Conservation (phyloP, 2,329 filamentous ascomycete genomes). For the Cryphonectria radicalis region DNA sequence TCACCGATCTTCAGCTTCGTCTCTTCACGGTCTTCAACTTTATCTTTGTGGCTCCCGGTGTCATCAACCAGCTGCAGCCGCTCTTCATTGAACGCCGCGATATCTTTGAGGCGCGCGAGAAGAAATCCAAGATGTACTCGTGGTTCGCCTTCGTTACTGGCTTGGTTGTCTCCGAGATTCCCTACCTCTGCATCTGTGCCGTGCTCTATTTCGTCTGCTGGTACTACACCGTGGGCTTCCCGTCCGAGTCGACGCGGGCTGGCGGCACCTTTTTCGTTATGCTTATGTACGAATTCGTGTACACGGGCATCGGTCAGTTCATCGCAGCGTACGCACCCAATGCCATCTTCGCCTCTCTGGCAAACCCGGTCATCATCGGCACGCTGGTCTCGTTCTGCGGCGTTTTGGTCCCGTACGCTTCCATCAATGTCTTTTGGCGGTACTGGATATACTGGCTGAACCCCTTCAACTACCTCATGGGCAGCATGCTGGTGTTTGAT, state of each 20-base stretch:
- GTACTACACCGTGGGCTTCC: constrained; percentile 63
- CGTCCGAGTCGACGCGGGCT: constrained; percentile 28
- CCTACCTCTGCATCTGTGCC: constrained; percentile 49
- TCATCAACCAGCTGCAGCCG: constrained; percentile 62
- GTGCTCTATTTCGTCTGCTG: constrained; percentile 57
- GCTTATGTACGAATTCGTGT: constrained; percentile 64
- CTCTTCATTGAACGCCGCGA: constrained; percentile 61
- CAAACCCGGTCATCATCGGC: constrained; percentile 60
- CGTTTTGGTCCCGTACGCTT: constrained; percentile 69
- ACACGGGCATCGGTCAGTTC: constrained; percentile 65
- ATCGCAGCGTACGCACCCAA: constrained; percentile 66
- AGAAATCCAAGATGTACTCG: constrained; percentile 64
- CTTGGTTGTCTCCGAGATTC: constrained; percentile 52
- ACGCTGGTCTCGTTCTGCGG: constrained; percentile 73
- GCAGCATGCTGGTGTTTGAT: constrained; percentile 57
- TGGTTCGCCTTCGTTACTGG: constrained; percentile 64
- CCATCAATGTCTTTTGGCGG: constrained; percentile 69
- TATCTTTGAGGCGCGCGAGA: constrained; percentile 63
- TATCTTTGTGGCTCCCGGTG: constrained; percentile 63
- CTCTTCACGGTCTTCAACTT: constrained; percentile 67
- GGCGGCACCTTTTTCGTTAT: constrained; percentile 59
- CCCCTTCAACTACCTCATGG: constrained; percentile 66
- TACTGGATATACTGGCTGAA: constrained; percentile 69
- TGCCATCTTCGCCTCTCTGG: constrained; percentile 61
- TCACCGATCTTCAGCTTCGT: constrained; percentile 57